Conservation (phyloP, 2,329 filamentous ascomycete species). For the Samsoniella hepiali region DNA sequence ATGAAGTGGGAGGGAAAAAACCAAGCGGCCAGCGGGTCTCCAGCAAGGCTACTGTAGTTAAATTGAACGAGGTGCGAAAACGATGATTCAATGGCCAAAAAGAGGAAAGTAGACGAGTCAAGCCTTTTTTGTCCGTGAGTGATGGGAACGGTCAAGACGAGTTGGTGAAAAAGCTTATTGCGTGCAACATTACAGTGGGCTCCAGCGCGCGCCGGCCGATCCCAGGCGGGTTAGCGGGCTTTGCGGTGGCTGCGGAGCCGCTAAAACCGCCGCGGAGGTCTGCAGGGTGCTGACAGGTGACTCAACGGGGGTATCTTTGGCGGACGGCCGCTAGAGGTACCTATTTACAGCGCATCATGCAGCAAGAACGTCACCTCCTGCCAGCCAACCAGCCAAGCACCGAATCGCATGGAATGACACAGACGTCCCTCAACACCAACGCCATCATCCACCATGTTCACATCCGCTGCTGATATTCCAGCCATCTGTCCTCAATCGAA, state of each 20-base stretch:
- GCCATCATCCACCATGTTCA: not conserved
- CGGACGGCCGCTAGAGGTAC: too few species aligned
- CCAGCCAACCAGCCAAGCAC: not conserved
- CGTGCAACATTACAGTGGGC: not conserved
- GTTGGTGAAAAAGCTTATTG: not conserved
- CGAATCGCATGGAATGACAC: not conserved
- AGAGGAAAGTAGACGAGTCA: not conserved
- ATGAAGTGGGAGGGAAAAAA: not conserved
- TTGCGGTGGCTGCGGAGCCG: slow-evolving; percentile 9
- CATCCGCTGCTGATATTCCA: not conserved
- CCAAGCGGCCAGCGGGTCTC: not conserved
- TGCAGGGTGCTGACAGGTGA: not conserved
- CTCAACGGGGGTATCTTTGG: too few species aligned
- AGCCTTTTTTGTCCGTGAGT: not conserved
- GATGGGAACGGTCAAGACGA: not conserved
- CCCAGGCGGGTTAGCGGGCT: slow-evolving; percentile 13
- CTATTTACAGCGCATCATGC: too few species aligned
- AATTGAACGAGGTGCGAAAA: not conserved
- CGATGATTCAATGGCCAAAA: slow-evolving; percentile 2
- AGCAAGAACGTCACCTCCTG: too few species aligned
- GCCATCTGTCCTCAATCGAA: not conserved
- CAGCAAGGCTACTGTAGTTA: not conserved
- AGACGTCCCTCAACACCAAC: not conserved
- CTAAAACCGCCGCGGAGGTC: not conserved
- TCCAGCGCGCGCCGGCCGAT: not conserved